These are phyloP conservation scores for Coriolopsis trogii DNA, from an alignment of 1,284 basidiomycete species.

Conservation along the genomic window DNA sequence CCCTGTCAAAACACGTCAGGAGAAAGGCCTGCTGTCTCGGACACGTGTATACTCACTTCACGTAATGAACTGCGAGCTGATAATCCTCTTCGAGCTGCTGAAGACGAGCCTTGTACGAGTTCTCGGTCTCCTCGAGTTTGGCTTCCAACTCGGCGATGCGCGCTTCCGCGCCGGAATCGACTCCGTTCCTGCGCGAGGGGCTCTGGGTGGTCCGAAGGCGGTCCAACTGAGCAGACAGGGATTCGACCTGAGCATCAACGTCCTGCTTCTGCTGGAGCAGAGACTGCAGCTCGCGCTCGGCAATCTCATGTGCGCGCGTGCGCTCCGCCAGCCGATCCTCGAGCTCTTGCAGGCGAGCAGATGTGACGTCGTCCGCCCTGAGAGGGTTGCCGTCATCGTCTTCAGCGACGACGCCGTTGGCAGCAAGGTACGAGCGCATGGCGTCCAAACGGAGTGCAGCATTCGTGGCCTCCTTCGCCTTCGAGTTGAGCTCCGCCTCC, in stretches of 20 bases:
- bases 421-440: slow-evolving; percentile 86
- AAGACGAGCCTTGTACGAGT: slow-evolving; percentile 72
- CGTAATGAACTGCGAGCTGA: slow-evolving; percentile 89
- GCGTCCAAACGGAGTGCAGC: slow-evolving; percentile 78
- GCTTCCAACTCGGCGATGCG: slow-evolving; percentile 71
- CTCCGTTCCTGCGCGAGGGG: slow-evolving; percentile 38
- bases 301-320: slow-evolving; percentile 71
- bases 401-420: slow-evolving; percentile 82
- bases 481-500: slow-evolving; percentile 73
- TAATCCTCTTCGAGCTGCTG: slow-evolving; percentile 94
- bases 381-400: slow-evolving; percentile 61
- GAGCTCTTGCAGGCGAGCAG: slow-evolving; percentile 64
- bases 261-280: slow-evolving; percentile 69
- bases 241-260: slow-evolving; percentile 68
- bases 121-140: slow-evolving; percentile 80
- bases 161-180: slow-evolving; percentile 44
- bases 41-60: slow-evolving; percentile 75
- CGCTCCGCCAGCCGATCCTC: slow-evolving; percentile 77
- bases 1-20: slow-evolving; percentile 57
- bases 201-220: slow-evolving; percentile 57
- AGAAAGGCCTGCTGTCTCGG: too few species aligned
- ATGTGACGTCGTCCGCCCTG: slow-evolving; percentile 48
- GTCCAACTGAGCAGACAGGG: slow-evolving; percentile 70
- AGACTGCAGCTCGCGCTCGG: slow-evolving; percentile 71
- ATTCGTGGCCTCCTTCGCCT: slow-evolving; percentile 71